Evolutionary conservation across 106 monocot genomes (phyloP).

Genomic region (Triglochin maritima): DNA sequence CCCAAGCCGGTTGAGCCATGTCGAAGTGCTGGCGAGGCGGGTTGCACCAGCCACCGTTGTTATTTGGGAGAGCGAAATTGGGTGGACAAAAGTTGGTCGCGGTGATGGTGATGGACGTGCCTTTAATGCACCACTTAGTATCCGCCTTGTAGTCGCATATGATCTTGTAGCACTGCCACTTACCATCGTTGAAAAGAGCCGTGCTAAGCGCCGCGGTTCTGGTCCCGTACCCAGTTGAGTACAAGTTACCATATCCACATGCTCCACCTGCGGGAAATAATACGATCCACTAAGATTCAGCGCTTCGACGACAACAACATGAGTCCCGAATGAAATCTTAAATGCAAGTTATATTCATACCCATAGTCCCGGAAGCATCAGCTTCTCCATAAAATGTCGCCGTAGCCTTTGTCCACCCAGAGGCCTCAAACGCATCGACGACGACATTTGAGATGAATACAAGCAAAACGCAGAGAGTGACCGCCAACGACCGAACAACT

Average conservation of each 20-base stretch:
- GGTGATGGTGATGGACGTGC: conserved; percentile 36
- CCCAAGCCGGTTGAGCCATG: conserved; percentile 53
- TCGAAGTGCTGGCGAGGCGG: conserved; percentile 58
- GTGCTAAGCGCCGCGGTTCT: conserved; percentile 30
- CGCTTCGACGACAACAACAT: background rate
- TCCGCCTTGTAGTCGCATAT: conserved; percentile 31
- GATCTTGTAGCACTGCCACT: conserved; percentile 44
- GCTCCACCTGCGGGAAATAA: conserved; percentile 30
- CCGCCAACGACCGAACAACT: background rate
- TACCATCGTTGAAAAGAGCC: conserved; percentile 31
- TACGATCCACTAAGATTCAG: background rate
- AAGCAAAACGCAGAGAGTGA: background rate
- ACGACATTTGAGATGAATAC: too few relatives aligned
- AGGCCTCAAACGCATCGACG: conserved; percentile 23
- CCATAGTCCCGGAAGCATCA: conserved; percentile 59
- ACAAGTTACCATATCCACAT: conserved; percentile 46
- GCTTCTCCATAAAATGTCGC: conserved; percentile 46
- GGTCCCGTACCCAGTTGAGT: conserved; percentile 40
- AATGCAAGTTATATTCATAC: conserved; percentile 8
- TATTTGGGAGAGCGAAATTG: conserved; percentile 31
- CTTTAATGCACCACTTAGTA: conserved; percentile 34
- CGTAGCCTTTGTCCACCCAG: conserved; percentile 42
- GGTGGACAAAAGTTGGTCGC: conserved; percentile 57
- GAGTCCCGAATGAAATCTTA: background rate
- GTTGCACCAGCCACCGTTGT: conserved; percentile 58